Base-by-base conservation (phyloP, 441 rosid species). In the Corymbia citriodora region DNA sequence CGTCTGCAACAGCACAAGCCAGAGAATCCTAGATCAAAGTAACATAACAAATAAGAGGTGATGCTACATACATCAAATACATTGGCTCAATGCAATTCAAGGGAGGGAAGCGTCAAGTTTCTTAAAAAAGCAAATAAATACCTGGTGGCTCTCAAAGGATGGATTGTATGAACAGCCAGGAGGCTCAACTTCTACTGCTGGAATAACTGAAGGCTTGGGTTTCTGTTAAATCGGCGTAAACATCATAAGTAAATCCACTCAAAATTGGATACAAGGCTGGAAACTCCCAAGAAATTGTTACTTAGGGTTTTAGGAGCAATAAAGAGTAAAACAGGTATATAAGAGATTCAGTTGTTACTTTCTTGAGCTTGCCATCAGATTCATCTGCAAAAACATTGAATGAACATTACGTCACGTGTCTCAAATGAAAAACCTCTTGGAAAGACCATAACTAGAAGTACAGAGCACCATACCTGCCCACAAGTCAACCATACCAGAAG, bases 161-260 rank as follows among this genome's bases (percentile, higher is more conserved):
- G 99, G 99, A 93, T 98, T 97, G 92, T 92, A 96, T 14, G 99
- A 98, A 89, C 99, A 98, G 63, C 99, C 99, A 33, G 96, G 94
- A 92, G 96, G 96, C 93, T 96, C 99, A 93, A 98, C 92, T 93
- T 98, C 99, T 70, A 96, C 99, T 4, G 99, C 97, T 87, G 98
- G 97, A 92, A 98, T 98, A 65, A 92, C 88, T 19, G 97, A 95
- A n/a, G 94, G 94, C 85, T 94, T 95, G 2, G 91, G 90, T 55
- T 92, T 91, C 95, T 95, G 92, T 55, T 55, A 88, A 87, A n/a
- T 55, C 1, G 5, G 55, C 31, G 4, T 70, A 31, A 49, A 72
- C 16, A 63, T 57, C 88, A 89, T 83, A 82, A 59, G 36, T n/a
- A 72, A 88, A 88, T 50, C 70, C 18, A n/a, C 68, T 55, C 85